Conservation (phyloP, 306 rosid genomes). For the Fragaria ananassa region DNA sequence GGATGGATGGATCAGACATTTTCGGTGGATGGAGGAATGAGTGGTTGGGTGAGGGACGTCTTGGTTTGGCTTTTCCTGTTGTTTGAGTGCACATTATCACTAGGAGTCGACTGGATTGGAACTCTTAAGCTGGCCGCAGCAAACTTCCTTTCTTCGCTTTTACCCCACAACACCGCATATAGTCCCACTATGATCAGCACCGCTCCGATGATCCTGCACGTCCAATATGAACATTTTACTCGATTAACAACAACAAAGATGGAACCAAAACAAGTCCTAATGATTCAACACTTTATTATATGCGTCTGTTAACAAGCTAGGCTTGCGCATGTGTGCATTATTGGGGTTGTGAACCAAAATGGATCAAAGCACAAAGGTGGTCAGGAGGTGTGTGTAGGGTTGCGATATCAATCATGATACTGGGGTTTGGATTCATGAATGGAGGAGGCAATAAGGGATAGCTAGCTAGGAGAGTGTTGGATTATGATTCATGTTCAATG, state of each 20-base stretch:
- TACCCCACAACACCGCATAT: constrained; percentile 90
- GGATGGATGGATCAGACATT: constrained; percentile 51
- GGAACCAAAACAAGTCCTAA: too few species aligned
- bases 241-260: too few species aligned
- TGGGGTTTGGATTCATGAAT: neutral
- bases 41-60: constrained; percentile 72
- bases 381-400: neutral
- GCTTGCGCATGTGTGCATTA: neutral
- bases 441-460: neutral
- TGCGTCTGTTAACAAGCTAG: neutral
- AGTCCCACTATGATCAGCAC: constrained; percentile 71
- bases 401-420: neutral
- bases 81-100: constrained; percentile 42
- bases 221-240: neutral
- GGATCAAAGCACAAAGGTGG: neutral
- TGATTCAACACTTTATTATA: neutral
- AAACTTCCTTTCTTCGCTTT: constrained; percentile 71
- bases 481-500: neutral
- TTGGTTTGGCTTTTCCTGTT: constrained; percentile 55
- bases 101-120: constrained; percentile 38
- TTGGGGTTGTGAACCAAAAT: neutral
- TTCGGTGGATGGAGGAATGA: constrained; percentile 77
- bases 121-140: constrained; percentile 42
- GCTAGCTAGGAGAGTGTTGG: neutral
- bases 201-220: constrained; percentile 88